A percentile compares a stretch with the other conserved stretches of the same genome.
Evolutionary conservation across 345 rosid genomes (phyloP).

Genomic region (Pistacia vera): DNA sequence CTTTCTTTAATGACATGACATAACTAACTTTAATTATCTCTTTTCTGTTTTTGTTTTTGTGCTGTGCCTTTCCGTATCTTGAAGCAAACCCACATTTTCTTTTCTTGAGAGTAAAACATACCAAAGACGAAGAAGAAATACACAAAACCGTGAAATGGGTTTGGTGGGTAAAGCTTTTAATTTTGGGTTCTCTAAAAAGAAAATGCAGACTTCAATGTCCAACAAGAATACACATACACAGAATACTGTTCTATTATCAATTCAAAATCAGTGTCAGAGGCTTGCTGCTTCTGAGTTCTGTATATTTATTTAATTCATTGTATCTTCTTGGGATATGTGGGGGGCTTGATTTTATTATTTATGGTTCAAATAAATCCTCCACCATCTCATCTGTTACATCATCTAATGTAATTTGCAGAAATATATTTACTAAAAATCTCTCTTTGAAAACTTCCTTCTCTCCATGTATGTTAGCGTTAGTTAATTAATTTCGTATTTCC

Average conservation of each 20-base stretch:
- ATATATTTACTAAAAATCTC: too few relatives aligned
- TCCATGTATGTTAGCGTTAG: neutral
- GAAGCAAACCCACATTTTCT: neutral
- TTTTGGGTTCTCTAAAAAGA: constrained; percentile 15
- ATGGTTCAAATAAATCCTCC: neutral
- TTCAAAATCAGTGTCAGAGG: constrained; percentile 28
- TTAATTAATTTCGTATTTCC: neutral
- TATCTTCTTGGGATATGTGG: constrained; percentile 39
- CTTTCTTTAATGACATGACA: neutral
- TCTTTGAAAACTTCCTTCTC: neutral
- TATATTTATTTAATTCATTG: constrained; percentile 9
- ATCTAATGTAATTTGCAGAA: too few relatives aligned
- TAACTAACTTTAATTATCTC: neutral
- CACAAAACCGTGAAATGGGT: neutral
- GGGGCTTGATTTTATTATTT: neutral
- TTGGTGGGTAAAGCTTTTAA: constrained; percentile 21
- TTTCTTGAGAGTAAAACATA: neutral
- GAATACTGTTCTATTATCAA: constrained; percentile 28
- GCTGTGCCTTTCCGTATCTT: neutral
- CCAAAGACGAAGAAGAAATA: too few relatives aligned
- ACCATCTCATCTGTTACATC: neutral
- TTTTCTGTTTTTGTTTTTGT: neutral
- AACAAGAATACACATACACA: neutral
- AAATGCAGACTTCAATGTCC: constrained; percentile 33
- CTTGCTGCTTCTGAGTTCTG: constrained; percentile 16